Evolutionary conservation across 129 eudicot genomes (phyloP), one percentile per base, ranked within the genome.

Genomic region (Rutidosis leptorrhynchoides): DNA sequence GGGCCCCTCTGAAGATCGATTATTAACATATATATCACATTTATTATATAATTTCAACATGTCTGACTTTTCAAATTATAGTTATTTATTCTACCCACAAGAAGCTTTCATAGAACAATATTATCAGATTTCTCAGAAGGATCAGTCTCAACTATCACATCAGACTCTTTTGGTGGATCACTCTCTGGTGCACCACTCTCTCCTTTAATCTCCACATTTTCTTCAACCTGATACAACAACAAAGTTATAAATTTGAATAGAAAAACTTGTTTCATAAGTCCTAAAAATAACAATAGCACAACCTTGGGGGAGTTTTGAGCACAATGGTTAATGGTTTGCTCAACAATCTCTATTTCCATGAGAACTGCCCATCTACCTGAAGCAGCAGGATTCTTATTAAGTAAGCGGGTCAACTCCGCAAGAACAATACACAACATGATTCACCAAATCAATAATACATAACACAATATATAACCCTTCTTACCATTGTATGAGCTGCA

Each of bases 1-100:
- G 99, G 99, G n/a, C 99, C 96, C 62, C 99, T 78, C 99, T 93
- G 86, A 45, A 78, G 65, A 69, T 65, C 35, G 68, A 71, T 67
- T 65, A 74, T 70, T 59, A n/a, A 79, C 20, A 71, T 5, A 72
- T 66, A 70, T 27, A 32, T 27, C 46, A 77, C 59, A 83, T 10
- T 35, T 55, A 75, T 74, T 37, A 52, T 60, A 27, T 40, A 30
- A 65, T 29, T 64, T 57, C 79, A 42, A 33, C 68, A 71, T 51
- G 11, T 19, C 60, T 62, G 67, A 72, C 71, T 64, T 78, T 42
- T 57, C 46, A 62, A 71, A 70, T 67, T 23, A 75, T 71, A 64
- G n/a, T n/a, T n/a, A n/a, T 63, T 74, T 35, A 75, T 65, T 80
- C 37, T 65, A 93, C 99, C 86, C 88, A 93, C 99, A 81, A 93